Evolutionary conservation across 2,329 filamentous ascomycete species (phyloP).

Genomic region (Beauveria sp.): DNA sequence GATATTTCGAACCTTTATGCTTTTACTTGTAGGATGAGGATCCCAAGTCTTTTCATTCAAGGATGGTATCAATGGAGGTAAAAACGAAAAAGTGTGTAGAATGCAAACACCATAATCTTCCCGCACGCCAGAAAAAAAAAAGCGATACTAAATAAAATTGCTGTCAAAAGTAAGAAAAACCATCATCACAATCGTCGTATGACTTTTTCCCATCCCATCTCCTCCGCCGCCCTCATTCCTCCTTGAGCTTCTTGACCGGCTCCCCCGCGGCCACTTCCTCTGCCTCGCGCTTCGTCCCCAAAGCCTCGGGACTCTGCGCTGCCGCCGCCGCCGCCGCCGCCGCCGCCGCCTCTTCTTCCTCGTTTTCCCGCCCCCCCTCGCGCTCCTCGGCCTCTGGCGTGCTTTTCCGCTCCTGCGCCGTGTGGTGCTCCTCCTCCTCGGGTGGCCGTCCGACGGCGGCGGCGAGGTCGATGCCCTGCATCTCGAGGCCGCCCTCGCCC

Average conservation of each 20-base stretch:
- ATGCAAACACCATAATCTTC: not conserved
- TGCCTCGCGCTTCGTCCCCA: slow-evolving; percentile 48
- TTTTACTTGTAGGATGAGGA: too few relatives aligned
- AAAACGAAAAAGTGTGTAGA: not conserved
- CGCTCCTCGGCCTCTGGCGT: too few relatives aligned
- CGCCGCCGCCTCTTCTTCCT: slow-evolving; percentile 19
- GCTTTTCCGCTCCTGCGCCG: not conserved
- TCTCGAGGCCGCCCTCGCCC: slow-evolving; percentile 34
- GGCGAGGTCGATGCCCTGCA: slow-evolving; percentile 52
- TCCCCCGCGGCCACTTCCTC: slow-evolving; percentile 37
- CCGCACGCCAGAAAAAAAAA: not conserved
- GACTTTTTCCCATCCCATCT: not conserved
- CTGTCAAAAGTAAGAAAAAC: not conserved
- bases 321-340: slow-evolving; percentile 21
- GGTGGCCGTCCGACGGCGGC: slow-evolving; percentile 51
- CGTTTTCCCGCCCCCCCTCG: not conserved
- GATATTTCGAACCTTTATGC: too few relatives aligned
- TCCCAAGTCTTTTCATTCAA: not conserved
- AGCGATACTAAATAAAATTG: not conserved
- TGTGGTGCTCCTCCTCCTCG: slow-evolving; percentile 18
- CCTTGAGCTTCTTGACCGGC: slow-evolving; percentile 42
- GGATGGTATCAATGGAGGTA: not conserved
- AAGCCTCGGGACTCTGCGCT: slow-evolving; percentile 22
- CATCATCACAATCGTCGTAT: not conserved
- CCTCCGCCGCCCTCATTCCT: slow-evolving; percentile 22